Percentiles rank a stretch among this genome's conserved stretches.
Conservation (phyloP, 2,329 filamentous ascomycete genomes). For the Myriosclerotinia duriaeana region DNA sequence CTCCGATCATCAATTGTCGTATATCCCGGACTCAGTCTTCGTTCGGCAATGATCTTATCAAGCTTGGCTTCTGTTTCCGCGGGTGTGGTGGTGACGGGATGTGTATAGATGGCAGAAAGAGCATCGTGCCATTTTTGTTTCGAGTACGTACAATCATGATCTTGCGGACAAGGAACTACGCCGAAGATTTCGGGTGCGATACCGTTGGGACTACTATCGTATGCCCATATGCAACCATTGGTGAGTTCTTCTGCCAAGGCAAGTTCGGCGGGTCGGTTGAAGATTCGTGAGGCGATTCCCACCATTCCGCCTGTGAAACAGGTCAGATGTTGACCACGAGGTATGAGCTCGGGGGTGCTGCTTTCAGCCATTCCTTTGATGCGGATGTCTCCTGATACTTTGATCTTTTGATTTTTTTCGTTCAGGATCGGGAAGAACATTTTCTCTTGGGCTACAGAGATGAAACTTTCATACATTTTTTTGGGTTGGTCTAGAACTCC, state of each 20-base stretch:
- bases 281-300: slow-evolving; percentile 64
- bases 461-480: slow-evolving; percentile 48
- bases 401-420: slow-evolving; percentile 43
- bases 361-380: slow-evolving; percentile 43
- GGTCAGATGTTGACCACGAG: slow-evolving; percentile 60
- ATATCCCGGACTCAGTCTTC: slow-evolving; percentile 34
- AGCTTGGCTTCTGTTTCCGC: slow-evolving; percentile 26
- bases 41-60: slow-evolving; percentile 25
- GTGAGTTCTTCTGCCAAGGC: slow-evolving; percentile 57
- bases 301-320: slow-evolving; percentile 75
- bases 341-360: slow-evolving; percentile 44
- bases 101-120: slow-evolving; percentile 19
- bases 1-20: slow-evolving; percentile 31
- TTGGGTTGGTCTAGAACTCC: slow-evolving; percentile 31
- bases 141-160: slow-evolving; percentile 35
- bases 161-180: slow-evolving; percentile 37
- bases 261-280: slow-evolving; percentile 54
- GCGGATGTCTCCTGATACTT: slow-evolving; percentile 51
- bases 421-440: slow-evolving; percentile 50
- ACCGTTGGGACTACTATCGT: slow-evolving; percentile 55
- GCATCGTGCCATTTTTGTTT: slow-evolving; percentile 53
- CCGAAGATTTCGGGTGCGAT: slow-evolving; percentile 62
- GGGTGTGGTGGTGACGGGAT: not conserved
- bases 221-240: slow-evolving; percentile 64
- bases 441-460: slow-evolving; percentile 48